These are phyloP conservation scores for Seminavis robusta DNA, from an alignment of 108 stramenopile genomes.

Conservation along the genomic window DNA sequence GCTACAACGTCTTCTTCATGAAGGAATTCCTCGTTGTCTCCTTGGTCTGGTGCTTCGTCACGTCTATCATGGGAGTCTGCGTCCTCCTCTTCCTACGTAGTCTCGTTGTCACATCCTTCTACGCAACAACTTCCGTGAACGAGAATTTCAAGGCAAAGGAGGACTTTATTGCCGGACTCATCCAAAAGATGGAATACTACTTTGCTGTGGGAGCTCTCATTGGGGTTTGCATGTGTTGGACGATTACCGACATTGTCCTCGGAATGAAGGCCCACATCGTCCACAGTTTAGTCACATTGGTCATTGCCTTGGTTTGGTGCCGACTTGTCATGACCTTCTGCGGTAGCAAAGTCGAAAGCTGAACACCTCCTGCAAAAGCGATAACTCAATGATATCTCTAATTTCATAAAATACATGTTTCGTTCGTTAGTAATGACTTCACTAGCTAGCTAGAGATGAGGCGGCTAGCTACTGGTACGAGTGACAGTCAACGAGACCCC, in stretches of 20 bases:
- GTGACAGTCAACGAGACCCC: too few relatives aligned
- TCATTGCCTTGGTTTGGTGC: neutral
- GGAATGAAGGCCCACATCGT: neutral
- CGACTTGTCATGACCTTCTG: too few relatives aligned
- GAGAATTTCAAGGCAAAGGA: neutral
- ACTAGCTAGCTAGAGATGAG: too few relatives aligned
- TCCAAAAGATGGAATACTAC: neutral
- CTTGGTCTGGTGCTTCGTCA: slow-evolving; percentile 5
- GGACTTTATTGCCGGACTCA: neutral
- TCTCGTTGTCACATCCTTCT: too few relatives aligned
- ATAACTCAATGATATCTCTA: too few relatives aligned
- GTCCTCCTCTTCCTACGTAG: slow-evolving; percentile 3
- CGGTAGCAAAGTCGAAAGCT: neutral
- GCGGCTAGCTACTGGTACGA: neutral
- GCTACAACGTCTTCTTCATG: neutral
- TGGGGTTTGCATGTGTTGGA: slow-evolving; percentile 7
- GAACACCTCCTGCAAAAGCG: too few relatives aligned
- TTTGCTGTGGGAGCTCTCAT: slow-evolving; percentile 9
- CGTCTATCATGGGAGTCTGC: neutral
- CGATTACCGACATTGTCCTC: neutral
- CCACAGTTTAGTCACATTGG: slow-evolving; percentile 3
- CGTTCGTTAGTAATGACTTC: too few relatives aligned
- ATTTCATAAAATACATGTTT: too few relatives aligned
- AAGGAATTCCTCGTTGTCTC: neutral
- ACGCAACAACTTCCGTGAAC: neutral